A percentile compares a stretch with the other conserved stretches of the same genome.
Evolutionary conservation across 805 yeast species (phyloP).

Genomic region (Candida fluviatilis): DNA sequence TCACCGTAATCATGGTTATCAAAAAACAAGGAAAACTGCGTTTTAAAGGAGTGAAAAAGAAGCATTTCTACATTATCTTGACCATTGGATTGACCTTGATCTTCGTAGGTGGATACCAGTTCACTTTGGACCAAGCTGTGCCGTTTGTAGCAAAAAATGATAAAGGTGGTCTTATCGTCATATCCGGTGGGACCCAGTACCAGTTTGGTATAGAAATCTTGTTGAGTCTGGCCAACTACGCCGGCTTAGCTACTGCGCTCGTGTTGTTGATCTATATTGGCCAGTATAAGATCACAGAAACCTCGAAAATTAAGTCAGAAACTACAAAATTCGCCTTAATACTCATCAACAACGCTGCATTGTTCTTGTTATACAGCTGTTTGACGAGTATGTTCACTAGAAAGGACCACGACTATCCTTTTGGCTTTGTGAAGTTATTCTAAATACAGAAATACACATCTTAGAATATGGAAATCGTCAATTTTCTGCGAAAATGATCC

Average conservation of each 20-base stretch:
- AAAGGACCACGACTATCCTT: constrained; percentile 51
- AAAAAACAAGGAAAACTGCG: constrained; percentile 43
- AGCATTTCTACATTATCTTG: constrained; percentile 17
- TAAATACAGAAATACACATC: constrained; percentile 9
- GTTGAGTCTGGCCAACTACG: constrained; percentile 48
- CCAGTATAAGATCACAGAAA: constrained; percentile 19
- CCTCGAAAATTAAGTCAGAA: constrained; percentile 17
- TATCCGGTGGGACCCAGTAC: constrained; percentile 62
- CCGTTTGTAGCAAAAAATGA: constrained; percentile 59
- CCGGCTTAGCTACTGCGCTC: constrained; percentile 39
- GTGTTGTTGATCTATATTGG: constrained; percentile 38
- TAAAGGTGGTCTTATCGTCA: constrained; percentile 47
- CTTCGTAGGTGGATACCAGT: constrained; percentile 61
- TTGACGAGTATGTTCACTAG: constrained; percentile 41
- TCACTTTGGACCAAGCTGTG: constrained; percentile 53
- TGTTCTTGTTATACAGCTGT: constrained; percentile 38
- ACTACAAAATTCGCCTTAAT: constrained; percentile 14
- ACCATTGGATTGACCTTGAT: constrained; percentile 39
- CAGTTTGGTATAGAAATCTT: constrained; percentile 70
- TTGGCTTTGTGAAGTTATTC: constrained; percentile 26
- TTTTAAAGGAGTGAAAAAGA: constrained; percentile 17
- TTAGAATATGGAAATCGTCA: no score
- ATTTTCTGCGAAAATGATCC: background rate
- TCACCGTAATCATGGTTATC: constrained; percentile 40
- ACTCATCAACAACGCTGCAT: constrained; percentile 18